Base-by-base conservation (phyloP, 257 asterid species). In the Capsicum chinense region DNA sequence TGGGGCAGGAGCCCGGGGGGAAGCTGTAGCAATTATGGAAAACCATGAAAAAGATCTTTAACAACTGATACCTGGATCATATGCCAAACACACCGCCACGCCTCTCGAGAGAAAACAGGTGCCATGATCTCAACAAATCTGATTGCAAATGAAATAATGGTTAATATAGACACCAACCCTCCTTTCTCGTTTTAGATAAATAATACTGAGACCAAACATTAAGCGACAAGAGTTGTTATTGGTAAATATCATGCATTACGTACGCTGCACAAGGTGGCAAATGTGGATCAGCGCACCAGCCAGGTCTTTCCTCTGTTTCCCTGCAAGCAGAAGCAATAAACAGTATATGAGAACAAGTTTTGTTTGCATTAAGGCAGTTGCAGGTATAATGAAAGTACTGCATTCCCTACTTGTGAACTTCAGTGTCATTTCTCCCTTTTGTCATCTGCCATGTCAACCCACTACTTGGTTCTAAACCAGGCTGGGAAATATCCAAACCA, bases 221-320 rank as follows among this genome's bases (percentile, higher is more conserved):
- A 57, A 80, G 78, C 42, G 73, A 39, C n/a, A 71, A 81, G 76
- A 16, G 33, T 17, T 50, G 56, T 79, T 54, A 2, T 86, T 59
- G 78, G 64, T 19, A 48, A 54, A 52, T 52, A 83, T 79, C 26
- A 78, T 37, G 15, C 35, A 50, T 39, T 4, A 83, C 97, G 54
- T 94, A 94, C 99, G 97, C 98, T 83, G 99, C 99, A 90, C 99
- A 96, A 17, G 98, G 99, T 74, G 99, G 98, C 90, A 93, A 82
- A 82, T 90, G 97, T 80, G 98, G 97, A 89, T 94, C 95, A 9
- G 85, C 6, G 85, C 99, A 96, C 97, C 97, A 96, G 58, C 97
- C 98, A 0, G 95, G 93, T 79, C 93, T 92, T 90, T 94, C 99
- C 90, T 91, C 93, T 9, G 97, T 91, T 70, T 88, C 95, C 92